Conservation (phyloP, 2,329 filamentous ascomycete genomes). For the Diaporthe sp. region DNA sequence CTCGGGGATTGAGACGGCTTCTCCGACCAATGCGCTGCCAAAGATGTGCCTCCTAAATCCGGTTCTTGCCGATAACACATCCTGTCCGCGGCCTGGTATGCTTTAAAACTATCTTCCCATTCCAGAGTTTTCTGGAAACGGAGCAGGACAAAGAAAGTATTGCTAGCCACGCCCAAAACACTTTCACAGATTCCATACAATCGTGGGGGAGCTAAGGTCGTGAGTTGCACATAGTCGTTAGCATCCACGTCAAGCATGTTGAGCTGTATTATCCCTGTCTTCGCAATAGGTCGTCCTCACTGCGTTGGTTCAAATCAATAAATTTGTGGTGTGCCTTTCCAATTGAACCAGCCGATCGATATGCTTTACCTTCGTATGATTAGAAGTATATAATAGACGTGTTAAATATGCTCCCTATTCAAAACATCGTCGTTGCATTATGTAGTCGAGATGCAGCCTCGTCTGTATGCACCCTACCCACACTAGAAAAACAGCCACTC, state of each 20-base stretch:
- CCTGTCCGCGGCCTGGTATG: neutral
- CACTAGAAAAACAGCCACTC: no score
- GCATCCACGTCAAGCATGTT: neutral
- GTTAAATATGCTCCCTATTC: no score
- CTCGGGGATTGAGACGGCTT: neutral
- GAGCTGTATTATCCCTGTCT: neutral
- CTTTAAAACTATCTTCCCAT: no score
- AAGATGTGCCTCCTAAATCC: neutral
- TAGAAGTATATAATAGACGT: no score
- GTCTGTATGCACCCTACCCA: no score
- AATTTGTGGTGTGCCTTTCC: no score
- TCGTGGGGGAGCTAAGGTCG: no score
- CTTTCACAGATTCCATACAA: neutral
- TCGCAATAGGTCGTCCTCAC: no score
- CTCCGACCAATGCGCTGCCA: neutral
- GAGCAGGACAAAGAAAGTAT: neutral
- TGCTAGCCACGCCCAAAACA: neutral
- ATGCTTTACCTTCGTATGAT: no score
- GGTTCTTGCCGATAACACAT: neutral
- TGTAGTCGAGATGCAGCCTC: neutral
- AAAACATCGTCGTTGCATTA: no score
- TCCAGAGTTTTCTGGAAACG: neutral
- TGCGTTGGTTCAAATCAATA: no score
- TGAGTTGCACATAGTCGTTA: neutral
- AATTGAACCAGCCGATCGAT: no score